Base-by-base conservation (phyloP, 352 stramenopile genomes). In the Phytophthora fragariae region DNA sequence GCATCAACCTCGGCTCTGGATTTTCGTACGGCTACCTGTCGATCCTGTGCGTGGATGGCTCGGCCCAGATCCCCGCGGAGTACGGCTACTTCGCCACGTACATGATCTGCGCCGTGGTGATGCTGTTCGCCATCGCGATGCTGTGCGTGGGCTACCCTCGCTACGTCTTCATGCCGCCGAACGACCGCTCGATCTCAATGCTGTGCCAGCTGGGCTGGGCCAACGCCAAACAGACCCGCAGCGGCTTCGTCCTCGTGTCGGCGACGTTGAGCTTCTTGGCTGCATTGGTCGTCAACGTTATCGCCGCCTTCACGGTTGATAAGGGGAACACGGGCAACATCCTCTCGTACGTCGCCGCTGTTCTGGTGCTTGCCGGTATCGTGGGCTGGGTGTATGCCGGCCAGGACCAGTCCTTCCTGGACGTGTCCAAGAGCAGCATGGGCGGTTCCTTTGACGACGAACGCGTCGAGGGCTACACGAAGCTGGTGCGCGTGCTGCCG, bases 41-140 rank as follows among this genome's bases (percentile, higher is more conserved):
- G 31, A 87, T 84, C 55, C 70, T 97, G 31, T 93, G 77, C 44
- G 84, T 95, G 54, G 82, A 96, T 65, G 90, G 89, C 41, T 82
- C 81, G 24, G 75, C 72, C 5, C 64, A 84, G n/a, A 93, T 93
- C 49, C 73, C 88, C 2, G 75, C 80, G 33, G 73, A 92, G 50
- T 95, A 91, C 69, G 86, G 87, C 27, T 97, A 95, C 78, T 93
- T 92, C 57, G 83, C 86, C 17, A 91, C 85, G 9, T 96, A 81
- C 73, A 52, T 88, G 39, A 88, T 91, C 63, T 88, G 79, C 47
- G 77, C 78, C 8, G 44, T 53, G 12, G 75, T 88, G 14, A 85
- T 91, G 75, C 37, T 58, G 10, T 14, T 88, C 35, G 72, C 79
- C 0, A 59, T 87, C 21, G 21, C 69, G n/a, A 73, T 82, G 17